Evolutionary conservation across 2,329 filamentous ascomycete species (phyloP).

Genomic region (Diplodia corticola): DNA sequence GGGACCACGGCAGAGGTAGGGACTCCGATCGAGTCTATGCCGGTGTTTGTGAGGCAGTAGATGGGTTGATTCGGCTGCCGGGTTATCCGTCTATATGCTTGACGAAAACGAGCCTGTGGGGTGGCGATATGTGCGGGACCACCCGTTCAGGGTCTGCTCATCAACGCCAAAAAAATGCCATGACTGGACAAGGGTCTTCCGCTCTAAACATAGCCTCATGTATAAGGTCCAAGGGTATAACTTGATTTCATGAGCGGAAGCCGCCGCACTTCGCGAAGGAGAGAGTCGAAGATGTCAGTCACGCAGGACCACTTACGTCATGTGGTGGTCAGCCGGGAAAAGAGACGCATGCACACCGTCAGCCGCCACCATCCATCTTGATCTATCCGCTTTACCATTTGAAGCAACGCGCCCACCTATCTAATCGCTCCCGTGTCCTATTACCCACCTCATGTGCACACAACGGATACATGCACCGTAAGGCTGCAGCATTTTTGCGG

Average conservation of each 20-base stretch:
- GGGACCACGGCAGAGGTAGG: slow-evolving; percentile 45
- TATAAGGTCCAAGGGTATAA: neutral
- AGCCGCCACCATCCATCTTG: neutral
- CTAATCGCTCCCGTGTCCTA: neutral
- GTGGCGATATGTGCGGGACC: neutral
- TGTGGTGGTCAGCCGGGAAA: neutral
- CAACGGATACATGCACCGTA: neutral
- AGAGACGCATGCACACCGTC: neutral
- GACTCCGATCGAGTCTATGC: slow-evolving; percentile 50
- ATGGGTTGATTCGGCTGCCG: no score
- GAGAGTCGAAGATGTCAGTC: neutral
- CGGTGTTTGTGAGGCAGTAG: slow-evolving; percentile 43
- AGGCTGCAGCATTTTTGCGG: neutral
- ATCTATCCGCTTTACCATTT: neutral
- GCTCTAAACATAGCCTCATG: neutral
- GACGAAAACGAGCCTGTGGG: neutral
- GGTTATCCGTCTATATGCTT: neutral
- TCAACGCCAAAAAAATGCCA: neutral
- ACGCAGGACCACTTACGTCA: neutral
- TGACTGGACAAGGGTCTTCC: neutral
- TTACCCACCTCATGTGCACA: neutral
- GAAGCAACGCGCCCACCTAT: neutral
- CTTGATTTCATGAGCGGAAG: neutral
- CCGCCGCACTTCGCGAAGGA: neutral
- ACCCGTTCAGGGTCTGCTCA: neutral